Conservation (phyloP, 108 stramenopile species). For the Stephanodiscus minutulus region DNA sequence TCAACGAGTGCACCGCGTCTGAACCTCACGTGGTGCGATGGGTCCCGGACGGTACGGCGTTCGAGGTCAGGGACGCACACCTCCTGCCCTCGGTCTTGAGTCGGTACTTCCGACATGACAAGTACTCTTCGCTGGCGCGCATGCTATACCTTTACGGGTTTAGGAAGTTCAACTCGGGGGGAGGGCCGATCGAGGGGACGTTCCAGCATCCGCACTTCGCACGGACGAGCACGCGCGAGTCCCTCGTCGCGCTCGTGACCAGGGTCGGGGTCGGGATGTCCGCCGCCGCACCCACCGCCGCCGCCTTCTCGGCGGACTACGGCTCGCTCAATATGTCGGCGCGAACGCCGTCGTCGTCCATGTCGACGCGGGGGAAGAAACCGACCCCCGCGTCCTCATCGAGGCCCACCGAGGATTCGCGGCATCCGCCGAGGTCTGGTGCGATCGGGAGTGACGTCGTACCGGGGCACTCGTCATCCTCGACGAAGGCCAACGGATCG, state of each 20-base stretch:
- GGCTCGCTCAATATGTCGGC: not conserved
- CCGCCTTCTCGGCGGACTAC: not conserved
- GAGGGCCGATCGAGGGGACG: not conserved
- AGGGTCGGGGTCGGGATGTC: not conserved
- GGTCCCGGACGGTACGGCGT: constrained; percentile 24
- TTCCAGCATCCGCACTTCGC: constrained; percentile 14
- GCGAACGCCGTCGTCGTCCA: not conserved
- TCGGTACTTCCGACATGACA: constrained; percentile 17
- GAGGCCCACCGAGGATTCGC: no score
- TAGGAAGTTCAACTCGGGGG: not conserved
- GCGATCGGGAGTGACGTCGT: no score
- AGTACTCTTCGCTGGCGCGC: constrained; percentile 2
- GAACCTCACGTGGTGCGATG: constrained; percentile 18
- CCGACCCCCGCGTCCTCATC: no score
- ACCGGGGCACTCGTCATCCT: no score
- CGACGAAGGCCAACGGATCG: no score
- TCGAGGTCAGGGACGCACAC: constrained; percentile 12
- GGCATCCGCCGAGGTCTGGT: no score
- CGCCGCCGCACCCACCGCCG: not conserved
- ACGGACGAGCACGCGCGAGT: constrained; percentile 1
- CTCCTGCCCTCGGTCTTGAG: not conserved
- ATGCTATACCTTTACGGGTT: constrained; percentile 15
- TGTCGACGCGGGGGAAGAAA: no score
- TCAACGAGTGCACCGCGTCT: constrained; percentile 5
- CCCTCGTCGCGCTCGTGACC: constrained; percentile 1